Percentiles rank a stretch among this genome's conserved stretches.
Conservation (phyloP, 345 rosid species). For the Salix suchowensis region DNA sequence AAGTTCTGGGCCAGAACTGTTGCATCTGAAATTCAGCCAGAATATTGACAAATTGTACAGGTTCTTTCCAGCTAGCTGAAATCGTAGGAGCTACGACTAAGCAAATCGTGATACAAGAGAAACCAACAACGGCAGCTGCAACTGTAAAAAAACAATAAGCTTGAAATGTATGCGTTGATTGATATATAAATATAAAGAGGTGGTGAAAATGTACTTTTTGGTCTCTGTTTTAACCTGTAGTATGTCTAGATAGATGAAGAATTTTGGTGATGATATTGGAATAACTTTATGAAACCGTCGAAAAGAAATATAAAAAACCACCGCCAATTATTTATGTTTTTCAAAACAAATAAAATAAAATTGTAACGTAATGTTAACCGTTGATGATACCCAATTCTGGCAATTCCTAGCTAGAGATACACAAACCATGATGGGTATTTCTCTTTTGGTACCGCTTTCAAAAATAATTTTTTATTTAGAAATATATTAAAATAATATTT, state of each 20-base stretch:
- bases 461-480: no score
- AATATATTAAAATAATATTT: no score
- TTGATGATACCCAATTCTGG: background rate
- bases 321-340: no score
- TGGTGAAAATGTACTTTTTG: conserved; percentile 5
- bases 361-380: no score
- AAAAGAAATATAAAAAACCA: no score
- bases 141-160: background rate
- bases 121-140: conserved; percentile 5
- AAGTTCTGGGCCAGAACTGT: conserved; percentile 62
- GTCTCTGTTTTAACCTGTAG: background rate
- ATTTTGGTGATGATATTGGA: background rate
- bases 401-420: no score
- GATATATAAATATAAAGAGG: background rate
- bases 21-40: conserved; percentile 42
- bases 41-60: conserved; percentile 10
- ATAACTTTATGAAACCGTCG: no score
- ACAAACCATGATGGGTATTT: no score
- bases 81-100: no score
- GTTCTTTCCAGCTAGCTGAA: background rate
- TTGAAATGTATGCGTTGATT: background rate
- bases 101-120: background rate
- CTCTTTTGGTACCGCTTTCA: fast-evolving
- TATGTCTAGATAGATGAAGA: background rate
- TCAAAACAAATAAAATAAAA: no score